Conservation (phyloP, 768 basidiomycete species). For the Lactifluus pinguis region DNA sequence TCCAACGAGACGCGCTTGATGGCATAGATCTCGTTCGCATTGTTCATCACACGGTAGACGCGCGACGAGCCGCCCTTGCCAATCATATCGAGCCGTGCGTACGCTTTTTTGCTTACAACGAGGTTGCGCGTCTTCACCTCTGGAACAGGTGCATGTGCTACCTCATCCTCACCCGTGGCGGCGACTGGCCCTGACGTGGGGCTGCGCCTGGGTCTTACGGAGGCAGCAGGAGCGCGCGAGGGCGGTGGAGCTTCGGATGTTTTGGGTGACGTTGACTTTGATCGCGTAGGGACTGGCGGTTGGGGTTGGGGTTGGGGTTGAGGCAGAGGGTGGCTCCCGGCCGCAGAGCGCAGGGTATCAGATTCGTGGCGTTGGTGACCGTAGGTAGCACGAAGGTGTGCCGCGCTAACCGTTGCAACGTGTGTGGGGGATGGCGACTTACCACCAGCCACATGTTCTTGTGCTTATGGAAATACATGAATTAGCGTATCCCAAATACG, state of each 20-base stretch:
- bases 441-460: constrained; percentile 25
- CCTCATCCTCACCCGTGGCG: constrained; percentile 32
- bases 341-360: constrained; percentile 55
- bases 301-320: not conserved
- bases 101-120: constrained; percentile 58
- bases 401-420: constrained; percentile 20
- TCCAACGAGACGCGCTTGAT: constrained; percentile 90
- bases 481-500: not conserved
- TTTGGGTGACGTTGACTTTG: constrained; percentile 12
- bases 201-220: constrained; percentile 48
- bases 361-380: constrained; percentile 64
- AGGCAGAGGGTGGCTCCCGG: constrained; percentile 23
- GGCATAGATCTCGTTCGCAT: constrained; percentile 71
- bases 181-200: constrained; percentile 46
- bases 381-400: constrained; percentile 28
- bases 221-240: constrained; percentile 2
- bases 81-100: constrained; percentile 79
- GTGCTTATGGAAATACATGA: constrained; percentile 17
- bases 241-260: constrained; percentile 5
- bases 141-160: constrained; percentile 10
- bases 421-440: constrained; percentile 49
- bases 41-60: constrained; percentile 83
- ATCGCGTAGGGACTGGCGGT: constrained; percentile 1
- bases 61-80: constrained; percentile 95
- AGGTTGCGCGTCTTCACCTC: constrained; percentile 17